These are phyloP conservation scores for Candida yuanshanica DNA, from an alignment of 805 yeast genomes.

Conservation along the genomic window DNA sequence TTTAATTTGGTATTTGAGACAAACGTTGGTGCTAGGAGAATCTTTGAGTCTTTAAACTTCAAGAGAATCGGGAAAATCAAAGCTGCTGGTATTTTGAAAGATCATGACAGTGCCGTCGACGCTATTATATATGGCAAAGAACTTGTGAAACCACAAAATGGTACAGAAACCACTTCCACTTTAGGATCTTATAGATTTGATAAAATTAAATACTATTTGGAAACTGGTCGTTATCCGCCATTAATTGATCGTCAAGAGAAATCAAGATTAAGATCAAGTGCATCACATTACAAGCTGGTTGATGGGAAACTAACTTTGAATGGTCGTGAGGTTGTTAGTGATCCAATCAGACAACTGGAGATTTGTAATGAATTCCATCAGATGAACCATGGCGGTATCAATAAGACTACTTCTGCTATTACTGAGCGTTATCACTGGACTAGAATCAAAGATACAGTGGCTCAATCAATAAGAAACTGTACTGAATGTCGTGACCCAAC, in stretches of 20 bases:
- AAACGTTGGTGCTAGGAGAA: constrained; percentile 73
- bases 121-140: constrained; percentile 82
- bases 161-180: constrained; percentile 39
- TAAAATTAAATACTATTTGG: constrained; percentile 68
- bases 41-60: constrained; percentile 73
- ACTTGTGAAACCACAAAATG: constrained; percentile 41
- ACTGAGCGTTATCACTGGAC: constrained; percentile 88
- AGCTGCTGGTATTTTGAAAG: constrained; percentile 85
- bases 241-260: constrained; percentile 78
- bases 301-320: constrained; percentile 72
- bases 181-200: constrained; percentile 59
- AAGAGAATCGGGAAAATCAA: constrained; percentile 73
- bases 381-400: constrained; percentile 78
- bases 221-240: constrained; percentile 83
- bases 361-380: constrained; percentile 69
- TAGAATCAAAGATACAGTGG: constrained; percentile 81
- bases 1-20: constrained; percentile 87
- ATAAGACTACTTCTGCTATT: constrained; percentile 73
- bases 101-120: constrained; percentile 80
- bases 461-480: constrained; percentile 72
- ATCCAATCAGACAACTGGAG: constrained; percentile 65
- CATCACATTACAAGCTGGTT: constrained; percentile 67
- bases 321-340: constrained; percentile 79
- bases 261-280: constrained; percentile 75
- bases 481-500: constrained; percentile 45